Evolutionary conservation across 1,139 yeast species (phyloP), one percentile per base, ranked within the genome.

Genomic region (Lodderomyces margitis): DNA sequence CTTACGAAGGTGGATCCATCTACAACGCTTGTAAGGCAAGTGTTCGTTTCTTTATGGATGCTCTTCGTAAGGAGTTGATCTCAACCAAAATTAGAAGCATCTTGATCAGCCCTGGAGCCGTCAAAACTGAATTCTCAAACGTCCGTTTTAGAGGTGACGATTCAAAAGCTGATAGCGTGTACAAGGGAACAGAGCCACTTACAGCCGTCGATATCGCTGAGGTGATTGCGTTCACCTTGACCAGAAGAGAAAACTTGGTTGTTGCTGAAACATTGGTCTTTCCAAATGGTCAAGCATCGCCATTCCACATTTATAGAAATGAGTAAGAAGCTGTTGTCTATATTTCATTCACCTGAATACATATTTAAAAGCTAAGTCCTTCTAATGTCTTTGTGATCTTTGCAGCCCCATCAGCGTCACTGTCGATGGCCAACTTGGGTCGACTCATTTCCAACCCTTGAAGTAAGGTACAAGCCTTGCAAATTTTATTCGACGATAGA

Each of bases 381-480:
- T 87, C 95, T 45, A 87, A 64, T 2, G 82, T 76, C 57, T 81
- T 81, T 3, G 82, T 68, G 12, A 82, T 57, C 47, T 76, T 78
- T 1, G 95, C 95, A 1, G 91, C 85, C 3, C 94, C 92, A 33
- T 73, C 79, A 11, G 67, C 59, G 44, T 78, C 75, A 16, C 70
- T 75, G 5, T 79, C 87, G 4, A 83, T 59, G 1, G 61, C 49
- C 4, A 83, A 62, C 54, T 80, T 79, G 0, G 92, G 87, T 52
- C 94, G 72, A 50, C 77, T 83, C 45, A 78, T 74, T 54, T 91
- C 95, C 42, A 94, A 74, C 0, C 97, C 97, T 45, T 87, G 89
- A 37, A 94, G 66, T 32, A 92, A 68, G 48, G 87, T 79, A 64
- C 99, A 92, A 0, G 98, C 98, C 63, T 92, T 92, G 65, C 99